Base-by-base conservation (phyloP, 2,329 filamentous ascomycete species). In the Colletotrichum sp. region DNA sequence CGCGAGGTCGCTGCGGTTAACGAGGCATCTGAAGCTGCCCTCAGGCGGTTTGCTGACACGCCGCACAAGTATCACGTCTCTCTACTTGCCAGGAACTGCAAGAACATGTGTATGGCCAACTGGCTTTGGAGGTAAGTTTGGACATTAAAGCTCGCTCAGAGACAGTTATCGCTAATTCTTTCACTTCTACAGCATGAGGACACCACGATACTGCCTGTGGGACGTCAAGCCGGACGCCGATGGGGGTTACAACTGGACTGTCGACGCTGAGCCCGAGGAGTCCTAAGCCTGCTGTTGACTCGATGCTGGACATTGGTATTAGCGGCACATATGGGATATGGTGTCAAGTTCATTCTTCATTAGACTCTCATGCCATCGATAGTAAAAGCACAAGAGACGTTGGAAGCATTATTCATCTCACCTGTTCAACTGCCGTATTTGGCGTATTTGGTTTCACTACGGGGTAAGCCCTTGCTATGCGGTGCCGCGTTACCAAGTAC, bases 71-170 rank as follows among this genome's bases (percentile, higher is more conserved):
- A 62, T 18, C 24, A 76, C 16, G 57, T 72, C 5, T 24, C 39
- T 2, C 24, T 72, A 21, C 57, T 76, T 16, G 39, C 32, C 2
- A 76, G 26, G 21, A 76, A 76, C 55, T 76, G 69, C 63, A 76
- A 72, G 55, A 75, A 68, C 12, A 75, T 75, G 73, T 68, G 69
- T 7, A 75, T 72, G 73, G 57, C 63, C 8, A 67, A 67, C 32
- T 72, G 73, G 69, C 39, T 75, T 9, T 75, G 73, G 69, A 72
- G 73, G 69, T 76, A 34, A 8, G 71, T 70, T 6, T 15, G 12
- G 12, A 15, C 5, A 13, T 16, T 0, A 4, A 1, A 0, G 0
- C 4, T 28, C 16, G 7, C 28, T 24, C 12, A 6, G 2, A 21
- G 0, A 28, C 12, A 10, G 1, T 1, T 1, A 15, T 49, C 15